Evolutionary conservation across 441 rosid genomes (phyloP).

Genomic region (Isatis lusitanica): DNA sequence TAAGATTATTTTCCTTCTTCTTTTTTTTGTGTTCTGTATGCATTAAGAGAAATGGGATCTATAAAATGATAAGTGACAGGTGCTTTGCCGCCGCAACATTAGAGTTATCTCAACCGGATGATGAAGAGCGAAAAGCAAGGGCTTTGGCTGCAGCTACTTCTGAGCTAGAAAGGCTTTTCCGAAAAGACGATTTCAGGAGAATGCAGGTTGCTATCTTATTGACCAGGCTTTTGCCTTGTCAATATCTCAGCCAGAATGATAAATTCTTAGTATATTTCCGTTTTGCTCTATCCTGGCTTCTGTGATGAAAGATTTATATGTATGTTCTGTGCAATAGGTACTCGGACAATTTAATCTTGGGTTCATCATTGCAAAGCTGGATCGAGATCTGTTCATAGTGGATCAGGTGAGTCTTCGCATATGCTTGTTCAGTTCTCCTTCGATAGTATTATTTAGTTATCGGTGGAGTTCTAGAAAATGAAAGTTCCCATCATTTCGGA

Average conservation of each 20-base stretch:
- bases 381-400: slow-evolving; percentile 88
- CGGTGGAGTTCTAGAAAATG: slow-evolving; percentile 10
- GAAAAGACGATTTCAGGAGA: slow-evolving; percentile 78
- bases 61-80: slow-evolving; percentile 45
- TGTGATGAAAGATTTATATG: slow-evolving; percentile 11
- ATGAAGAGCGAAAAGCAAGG: slow-evolving; percentile 77
- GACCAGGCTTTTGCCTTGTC: not conserved
- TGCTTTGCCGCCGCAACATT: slow-evolving; percentile 85
- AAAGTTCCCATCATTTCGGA: slow-evolving; percentile 15
- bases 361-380: slow-evolving; percentile 89
- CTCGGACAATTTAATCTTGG: slow-evolving; percentile 98
- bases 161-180: slow-evolving; percentile 88
- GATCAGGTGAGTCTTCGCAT: slow-evolving; percentile 72
- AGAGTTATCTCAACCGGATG: slow-evolving; percentile 76
- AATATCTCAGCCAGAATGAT: not conserved
- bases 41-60: slow-evolving; percentile 12
- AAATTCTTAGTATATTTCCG: not conserved
- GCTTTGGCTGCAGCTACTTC: slow-evolving; percentile 86
- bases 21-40: slow-evolving; percentile 1
- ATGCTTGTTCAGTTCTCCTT: slow-evolving; percentile 12
- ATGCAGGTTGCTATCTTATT: slow-evolving; percentile 69
- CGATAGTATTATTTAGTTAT: not conserved
- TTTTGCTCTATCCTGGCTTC: slow-evolving; percentile 15
- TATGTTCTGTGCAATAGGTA: slow-evolving; percentile 49
- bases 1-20: slow-evolving; percentile 24